Evolutionary conservation across 306 rosid genomes (phyloP).

Genomic region (Vigna unguiculata): DNA sequence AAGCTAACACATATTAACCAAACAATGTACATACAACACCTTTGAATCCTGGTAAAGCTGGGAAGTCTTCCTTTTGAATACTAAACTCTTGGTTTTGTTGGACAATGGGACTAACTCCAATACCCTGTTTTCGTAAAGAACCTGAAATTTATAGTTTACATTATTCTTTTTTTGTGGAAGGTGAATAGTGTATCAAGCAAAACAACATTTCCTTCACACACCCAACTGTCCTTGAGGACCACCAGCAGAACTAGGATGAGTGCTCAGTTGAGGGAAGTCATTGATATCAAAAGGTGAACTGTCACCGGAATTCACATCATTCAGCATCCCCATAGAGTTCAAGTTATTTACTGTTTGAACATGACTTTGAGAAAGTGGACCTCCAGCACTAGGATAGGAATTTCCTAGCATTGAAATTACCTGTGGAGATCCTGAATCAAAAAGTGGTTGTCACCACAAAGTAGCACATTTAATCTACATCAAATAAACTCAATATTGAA

Average conservation of each 20-base stretch:
- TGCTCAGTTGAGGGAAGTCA: slow-evolving; percentile 89
- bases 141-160: slow-evolving; percentile 62
- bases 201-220: slow-evolving; percentile 47
- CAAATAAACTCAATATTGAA: slow-evolving; percentile 15
- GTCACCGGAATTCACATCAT: slow-evolving; percentile 82
- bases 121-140: slow-evolving; percentile 94
- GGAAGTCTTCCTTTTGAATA: slow-evolving; percentile 97
- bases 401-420: slow-evolving; percentile 86
- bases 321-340: slow-evolving; percentile 92
- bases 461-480: slow-evolving; percentile 5
- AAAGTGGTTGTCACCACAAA: slow-evolving; percentile 48
- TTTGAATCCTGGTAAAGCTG: slow-evolving; percentile 96
- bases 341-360: slow-evolving; percentile 77
- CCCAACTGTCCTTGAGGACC: slow-evolving; percentile 99
- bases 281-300: slow-evolving; percentile 88
- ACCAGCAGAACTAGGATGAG: slow-evolving; percentile 97
- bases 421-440: slow-evolving; percentile 91
- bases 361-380: slow-evolving; percentile 84
- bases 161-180: slow-evolving; percentile 39
- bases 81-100: slow-evolving; percentile 99
- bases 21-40: slow-evolving; percentile 60
- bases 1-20: slow-evolving; percentile 18
- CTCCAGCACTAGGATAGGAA: slow-evolving; percentile 89
- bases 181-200: slow-evolving; percentile 29
- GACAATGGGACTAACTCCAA: slow-evolving; percentile 88